Conservation (phyloP, 2,329 filamentous ascomycete genomes). For the Colletotrichum chrysophilum region DNA sequence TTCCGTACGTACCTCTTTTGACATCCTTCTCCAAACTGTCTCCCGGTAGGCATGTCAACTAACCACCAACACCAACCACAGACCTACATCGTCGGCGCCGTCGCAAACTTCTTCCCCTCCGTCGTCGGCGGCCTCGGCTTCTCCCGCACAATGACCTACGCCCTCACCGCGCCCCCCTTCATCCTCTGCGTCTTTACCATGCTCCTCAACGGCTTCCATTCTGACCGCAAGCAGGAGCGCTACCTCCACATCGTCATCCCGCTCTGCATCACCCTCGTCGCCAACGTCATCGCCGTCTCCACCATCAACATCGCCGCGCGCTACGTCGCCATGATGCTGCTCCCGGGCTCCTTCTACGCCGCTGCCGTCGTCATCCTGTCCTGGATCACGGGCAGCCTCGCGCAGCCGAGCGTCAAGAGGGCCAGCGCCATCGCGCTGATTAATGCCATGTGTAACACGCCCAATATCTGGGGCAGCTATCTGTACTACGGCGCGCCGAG, state of each 20-base stretch:
- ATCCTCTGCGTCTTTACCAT: constrained; percentile 48
- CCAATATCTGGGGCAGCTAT: constrained; percentile 33
- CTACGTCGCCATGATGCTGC: constrained; percentile 55
- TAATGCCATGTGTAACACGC: constrained; percentile 32
- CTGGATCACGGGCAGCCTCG: constrained; percentile 30
- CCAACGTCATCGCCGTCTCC: constrained; percentile 72
- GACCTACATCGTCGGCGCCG: constrained; percentile 33
- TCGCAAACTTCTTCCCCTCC: constrained; percentile 31
- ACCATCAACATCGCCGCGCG: constrained; percentile 65
- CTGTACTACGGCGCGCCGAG: constrained; percentile 30
- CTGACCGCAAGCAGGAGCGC: constrained; percentile 73
- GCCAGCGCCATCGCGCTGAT: constrained; percentile 32
- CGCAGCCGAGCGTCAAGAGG: constrained; percentile 29
- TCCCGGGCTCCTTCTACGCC: constrained; percentile 40
- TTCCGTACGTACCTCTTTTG: constrained; percentile 8
- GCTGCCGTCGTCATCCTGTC: constrained; percentile 30
- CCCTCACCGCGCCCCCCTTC: constrained; percentile 43
- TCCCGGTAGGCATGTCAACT: too few relatives aligned
- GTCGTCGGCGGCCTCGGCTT: constrained; percentile 28
- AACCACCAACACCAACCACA: not conserved
- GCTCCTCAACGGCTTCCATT: constrained; percentile 57
- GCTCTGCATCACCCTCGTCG: constrained; percentile 63
- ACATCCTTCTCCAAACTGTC: not conserved
- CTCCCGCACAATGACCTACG: constrained; percentile 24
- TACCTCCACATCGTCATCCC: constrained; percentile 72